These are phyloP conservation scores for Mycena albidolilacea DNA, from an alignment of 768 basidiomycete genomes.

Conservation along the genomic window DNA sequence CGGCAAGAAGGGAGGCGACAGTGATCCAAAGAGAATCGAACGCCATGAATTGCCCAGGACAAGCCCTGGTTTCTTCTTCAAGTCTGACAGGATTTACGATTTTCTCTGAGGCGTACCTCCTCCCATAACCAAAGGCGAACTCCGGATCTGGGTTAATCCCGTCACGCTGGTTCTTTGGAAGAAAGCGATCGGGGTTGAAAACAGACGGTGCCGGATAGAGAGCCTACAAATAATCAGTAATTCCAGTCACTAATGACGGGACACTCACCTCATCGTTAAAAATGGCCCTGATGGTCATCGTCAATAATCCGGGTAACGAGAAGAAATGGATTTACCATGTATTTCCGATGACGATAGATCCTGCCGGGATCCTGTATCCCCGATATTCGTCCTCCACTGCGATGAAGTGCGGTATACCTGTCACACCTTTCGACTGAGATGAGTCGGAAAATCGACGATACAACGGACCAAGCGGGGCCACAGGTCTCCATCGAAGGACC, in stretches of 20 bases:
- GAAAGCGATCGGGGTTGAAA: not conserved
- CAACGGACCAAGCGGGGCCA: constrained; percentile 51
- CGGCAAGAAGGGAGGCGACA: constrained; percentile 6
- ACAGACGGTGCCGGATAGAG: not conserved
- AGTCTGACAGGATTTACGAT: not conserved
- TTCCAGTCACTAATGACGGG: constrained; percentile 5
- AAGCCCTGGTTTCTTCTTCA: not conserved
- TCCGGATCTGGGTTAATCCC: not conserved
- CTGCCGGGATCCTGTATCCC: constrained; percentile 47
- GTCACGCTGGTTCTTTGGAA: not conserved
- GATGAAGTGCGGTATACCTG: constrained; percentile 14
- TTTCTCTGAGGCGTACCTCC: not conserved
- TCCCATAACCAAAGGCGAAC: not conserved
- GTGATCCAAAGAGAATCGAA: constrained; percentile 9
- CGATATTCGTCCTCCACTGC: constrained; percentile 45
- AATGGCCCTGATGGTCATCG: not conserved
- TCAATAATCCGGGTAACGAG: not conserved
- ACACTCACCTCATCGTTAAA: not conserved
- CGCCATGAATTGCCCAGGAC: not conserved
- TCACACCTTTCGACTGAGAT: not conserved
- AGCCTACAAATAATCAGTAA: not conserved
- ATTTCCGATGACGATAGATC: constrained; percentile 47
- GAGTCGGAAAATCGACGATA: not conserved
- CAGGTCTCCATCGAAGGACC: constrained; percentile 52
- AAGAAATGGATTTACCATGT: constrained; percentile 41